Evolutionary conservation across 164 flowering plant species (phyloP), one percentile per base, ranked within the genome.

Genomic region (Berberis thunbergii): DNA sequence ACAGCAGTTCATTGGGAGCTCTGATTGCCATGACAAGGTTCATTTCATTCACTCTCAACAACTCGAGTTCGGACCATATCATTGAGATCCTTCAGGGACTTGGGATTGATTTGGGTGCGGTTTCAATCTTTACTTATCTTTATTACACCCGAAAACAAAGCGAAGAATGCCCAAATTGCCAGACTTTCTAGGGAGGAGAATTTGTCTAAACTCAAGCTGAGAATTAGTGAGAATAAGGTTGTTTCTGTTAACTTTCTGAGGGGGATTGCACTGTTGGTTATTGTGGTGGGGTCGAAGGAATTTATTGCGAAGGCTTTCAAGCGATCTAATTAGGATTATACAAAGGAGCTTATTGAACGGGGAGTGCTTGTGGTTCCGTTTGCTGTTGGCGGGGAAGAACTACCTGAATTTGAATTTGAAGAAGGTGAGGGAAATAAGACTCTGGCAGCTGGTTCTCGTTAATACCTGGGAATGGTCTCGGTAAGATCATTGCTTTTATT

Each of bases 361-460:
- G 97, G 96, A 57, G 95, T 94, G 45, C 80, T 89, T 64, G 96
- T 94, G 12, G 95, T 94, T 49, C 89, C 96, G 43, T 81, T 88
- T 72, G 80, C 73, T 49, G 83, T 87, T 0, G 93, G 86, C 74
- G 97, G 96, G 11, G 69, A 70, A 26, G 26, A 26, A 45, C 39
- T 68, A 6, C 88, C 85, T 4, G 64, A 58, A 59, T 80, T 88
- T 76, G 88, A 87, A 55, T 80, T 81, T 73, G 85, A 82, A 3
- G 88, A 81, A 55, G 79, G 68, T 62, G 86, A 82, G 26, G 26
- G 26, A 26, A 26, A 26, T 26, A 77, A 80, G 88, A 65, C 93
- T 94, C 0, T 91, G 99, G 99, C 95, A 87, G 78, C 72, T 94
- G 57, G 57, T 68, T 74, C 99, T 97, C 57, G 75, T 83, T 70